Evolutionary conservation across 371 early-diverging fungal species (phyloP).

Genomic region (Mucor saturninus): DNA sequence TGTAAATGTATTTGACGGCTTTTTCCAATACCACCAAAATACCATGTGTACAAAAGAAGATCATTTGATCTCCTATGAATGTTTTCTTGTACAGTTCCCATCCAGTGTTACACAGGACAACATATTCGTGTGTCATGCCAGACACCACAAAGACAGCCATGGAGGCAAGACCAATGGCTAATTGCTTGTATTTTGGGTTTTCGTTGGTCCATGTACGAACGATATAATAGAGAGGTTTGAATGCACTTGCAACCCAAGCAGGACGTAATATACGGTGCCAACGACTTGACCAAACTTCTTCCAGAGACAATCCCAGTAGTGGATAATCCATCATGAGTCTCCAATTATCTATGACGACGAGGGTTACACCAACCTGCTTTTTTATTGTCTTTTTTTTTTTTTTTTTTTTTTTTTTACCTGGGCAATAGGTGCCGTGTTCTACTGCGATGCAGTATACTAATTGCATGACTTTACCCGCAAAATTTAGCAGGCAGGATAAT

Average conservation of each 20-base stretch:
- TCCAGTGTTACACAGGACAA: constrained; percentile 33
- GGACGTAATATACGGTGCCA: constrained; percentile 24
- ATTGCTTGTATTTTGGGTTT: constrained; percentile 2
- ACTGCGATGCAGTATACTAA: constrained; percentile 7
- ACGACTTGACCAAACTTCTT: constrained; percentile 24
- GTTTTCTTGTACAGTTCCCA: constrained; percentile 29
- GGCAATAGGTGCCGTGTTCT: constrained; percentile 11
- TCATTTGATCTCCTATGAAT: constrained; percentile 37
- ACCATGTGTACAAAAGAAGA: constrained; percentile 40
- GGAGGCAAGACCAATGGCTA: constrained; percentile 25
- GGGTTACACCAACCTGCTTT: not conserved
- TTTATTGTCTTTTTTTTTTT: not conserved
- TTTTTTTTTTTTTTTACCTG: constrained; percentile 11
- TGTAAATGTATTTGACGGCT: not conserved
- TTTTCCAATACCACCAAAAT: constrained; percentile 27
- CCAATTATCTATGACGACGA: constrained; percentile 18
- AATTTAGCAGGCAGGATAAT: constrained; percentile 11
- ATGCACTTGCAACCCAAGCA: constrained; percentile 21
- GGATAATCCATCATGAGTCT: constrained; percentile 21
- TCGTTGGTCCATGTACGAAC: constrained; percentile 7
- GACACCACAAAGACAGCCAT: constrained; percentile 39
- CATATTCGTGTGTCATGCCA: constrained; percentile 40
- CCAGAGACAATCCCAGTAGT: constrained; percentile 6
- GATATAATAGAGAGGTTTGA: constrained; percentile 18
- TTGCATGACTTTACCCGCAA: constrained; percentile 17